Base-by-base conservation (phyloP, 768 basidiomycete genomes). In the Suillus placidus region DNA sequence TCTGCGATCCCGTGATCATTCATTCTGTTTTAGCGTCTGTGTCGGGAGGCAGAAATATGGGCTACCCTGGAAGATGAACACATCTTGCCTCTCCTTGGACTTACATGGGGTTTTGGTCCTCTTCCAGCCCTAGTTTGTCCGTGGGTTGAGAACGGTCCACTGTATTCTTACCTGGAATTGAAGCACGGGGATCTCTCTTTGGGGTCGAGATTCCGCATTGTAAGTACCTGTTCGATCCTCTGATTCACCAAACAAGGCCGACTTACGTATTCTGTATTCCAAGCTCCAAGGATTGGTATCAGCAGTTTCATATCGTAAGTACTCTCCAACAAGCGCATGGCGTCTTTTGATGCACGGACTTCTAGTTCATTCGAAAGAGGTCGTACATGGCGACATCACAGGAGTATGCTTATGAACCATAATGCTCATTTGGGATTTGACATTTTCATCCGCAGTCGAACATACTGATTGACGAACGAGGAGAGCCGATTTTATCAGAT, bases 281-380 rank as follows among this genome's bases (percentile, higher is more conserved):
- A 47, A 82, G 82, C 78, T 82, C 14, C 72, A 69, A 52, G 79
- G 82, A 65, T 72, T 82, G 3, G 79, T 78, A 6, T 75, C 78
- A 54, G 83, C 81, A 58, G 69, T 83, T 9, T 60, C 71, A 14
- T 81, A 83, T 66, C 65, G 82, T 82, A 45, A 68, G 80, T 49
- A 40, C 23, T 26, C 10, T 20, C 43, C 2, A 9, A 52, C 35
- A 20, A 38, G 10, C 4, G 2, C n/a, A 3, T 32, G 26, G 18
- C 38, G 0, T 16, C 4, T 56, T 57, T 26, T 47, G 12, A 47
- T 35, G 26, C 4, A 42, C 12, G 18, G n/a, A 13, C 13, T 16
- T 35, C 5, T 38, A 68, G 67, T 68, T 35, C 67, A 68, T 51
- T 60, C 47, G 12, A 12, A 32, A 12, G 14, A 2, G 2, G 61